Evolutionary conservation across 495 filamentous ascomycete species (phyloP), one percentile per base, ranked within the genome.

Genomic region (Aspergillus campestris): DNA sequence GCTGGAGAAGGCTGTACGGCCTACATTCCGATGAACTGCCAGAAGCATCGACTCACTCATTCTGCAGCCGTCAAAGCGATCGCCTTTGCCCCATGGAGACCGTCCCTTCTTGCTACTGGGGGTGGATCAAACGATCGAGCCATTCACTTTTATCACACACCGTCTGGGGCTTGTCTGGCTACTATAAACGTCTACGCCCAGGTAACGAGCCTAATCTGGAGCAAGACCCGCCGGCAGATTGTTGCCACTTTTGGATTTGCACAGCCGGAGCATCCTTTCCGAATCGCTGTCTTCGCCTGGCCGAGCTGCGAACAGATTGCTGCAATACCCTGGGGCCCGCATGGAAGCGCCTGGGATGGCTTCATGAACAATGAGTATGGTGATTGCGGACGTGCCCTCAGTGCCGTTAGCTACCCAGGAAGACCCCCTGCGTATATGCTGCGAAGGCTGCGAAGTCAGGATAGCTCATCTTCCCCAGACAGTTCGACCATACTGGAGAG

Each of bases 211-310:
- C 71, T 98, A 31, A 84, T 96, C 49, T 98, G 91, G 91, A 89
- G 84, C 42, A 84, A 78, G 13, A 88, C 80, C 15, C 80, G 86
- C 5, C 79, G 84, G 12, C 94, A 97, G 62, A 91, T 98, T 37
- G 84, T 77, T 7, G 94, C 90, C 2, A 96, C 89, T 0, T 94
- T 98, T 62, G 94, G 92, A 8, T 97, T 91, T 60, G 82, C 91
- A n/a, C 84, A 91, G 54, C 91, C 91, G 5, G 89, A 97, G 32
- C 92, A 98, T 51, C 80, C 86, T 0, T 84, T 83, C 52, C 84
- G 92, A 24, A 87, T 98, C 50, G 94, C 89, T 13, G 86, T 98
- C 13, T 98, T 95, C 66, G 83, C 84, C 32, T 97, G 94, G 94
- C 92, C 92, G 2, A 84, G 86, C 40, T 97, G 92, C 65, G 79